These are phyloP conservation scores for Zymoseptoria brevis DNA, from an alignment of 2,329 filamentous ascomycete genomes.

Conservation along the genomic window DNA sequence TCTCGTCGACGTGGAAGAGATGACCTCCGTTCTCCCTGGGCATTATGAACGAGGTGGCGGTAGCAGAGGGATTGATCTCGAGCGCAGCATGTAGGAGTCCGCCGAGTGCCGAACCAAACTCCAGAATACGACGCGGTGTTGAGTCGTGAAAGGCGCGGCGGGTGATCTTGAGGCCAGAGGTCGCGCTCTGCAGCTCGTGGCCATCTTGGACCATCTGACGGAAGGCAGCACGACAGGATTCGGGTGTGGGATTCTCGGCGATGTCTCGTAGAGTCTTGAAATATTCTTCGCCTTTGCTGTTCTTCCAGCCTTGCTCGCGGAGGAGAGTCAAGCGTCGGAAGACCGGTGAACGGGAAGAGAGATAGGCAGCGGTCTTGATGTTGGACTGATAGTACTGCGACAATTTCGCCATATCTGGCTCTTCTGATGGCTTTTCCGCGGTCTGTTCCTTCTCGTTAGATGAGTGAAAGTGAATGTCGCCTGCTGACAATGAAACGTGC, in stretches of 20 bases:
- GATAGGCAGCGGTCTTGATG: not conserved
- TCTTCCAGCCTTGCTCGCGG: not conserved
- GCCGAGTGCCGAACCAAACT: no score
- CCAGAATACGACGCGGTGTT: no score
- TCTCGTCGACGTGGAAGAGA: no score
- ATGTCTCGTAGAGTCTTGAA: not conserved
- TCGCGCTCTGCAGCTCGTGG: conserved; percentile 32
- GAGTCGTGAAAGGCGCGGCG: no score
- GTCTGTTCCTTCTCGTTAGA: no score
- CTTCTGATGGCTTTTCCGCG: not conserved
- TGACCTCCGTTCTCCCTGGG: no score
- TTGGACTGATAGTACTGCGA: not conserved
- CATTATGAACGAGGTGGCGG: no score
- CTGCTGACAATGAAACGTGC: no score
- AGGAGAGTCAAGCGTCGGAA: not conserved
- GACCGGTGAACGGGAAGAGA: not conserved
- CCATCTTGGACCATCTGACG: conserved; percentile 29
- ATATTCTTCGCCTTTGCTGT: not conserved
- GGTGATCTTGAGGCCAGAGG: no score
- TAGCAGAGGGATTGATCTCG: no score
- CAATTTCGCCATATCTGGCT: not conserved
- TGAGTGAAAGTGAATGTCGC: no score
- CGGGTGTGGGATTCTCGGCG: not conserved
- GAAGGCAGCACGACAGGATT: not conserved
- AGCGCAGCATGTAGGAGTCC: no score